Conservation (phyloP, 1,284 basidiomycete species). For the Leccinum pallidistipes region DNA sequence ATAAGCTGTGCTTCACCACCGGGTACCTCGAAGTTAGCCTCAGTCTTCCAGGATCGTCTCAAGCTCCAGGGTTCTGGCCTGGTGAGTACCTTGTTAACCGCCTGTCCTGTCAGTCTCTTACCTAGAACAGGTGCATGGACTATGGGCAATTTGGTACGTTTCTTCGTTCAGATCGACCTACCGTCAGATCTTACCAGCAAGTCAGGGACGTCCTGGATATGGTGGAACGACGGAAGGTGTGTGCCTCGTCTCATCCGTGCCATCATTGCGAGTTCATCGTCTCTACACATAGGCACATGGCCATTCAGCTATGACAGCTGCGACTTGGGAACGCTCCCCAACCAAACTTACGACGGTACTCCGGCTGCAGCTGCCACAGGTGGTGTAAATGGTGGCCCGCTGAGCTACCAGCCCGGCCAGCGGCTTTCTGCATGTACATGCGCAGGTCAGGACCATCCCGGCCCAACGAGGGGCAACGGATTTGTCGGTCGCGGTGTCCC, state of each 20-base stretch:
- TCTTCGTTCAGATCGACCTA: neutral
- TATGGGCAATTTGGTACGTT: slow-evolving; percentile 71
- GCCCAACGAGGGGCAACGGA: slow-evolving; percentile 51
- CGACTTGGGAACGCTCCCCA: slow-evolving; percentile 83
- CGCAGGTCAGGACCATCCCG: slow-evolving; percentile 78
- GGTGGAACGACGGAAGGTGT: slow-evolving; percentile 61
- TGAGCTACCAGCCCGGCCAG: slow-evolving; percentile 78
- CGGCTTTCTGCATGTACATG: slow-evolving; percentile 85
- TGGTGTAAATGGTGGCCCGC: slow-evolving; percentile 42
- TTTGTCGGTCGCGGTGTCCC: slow-evolving; percentile 81
- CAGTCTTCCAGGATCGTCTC: slow-evolving; percentile 75
- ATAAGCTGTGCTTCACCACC: slow-evolving; percentile 92
- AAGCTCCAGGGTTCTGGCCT: slow-evolving; percentile 77
- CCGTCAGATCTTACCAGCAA: slow-evolving; percentile 13
- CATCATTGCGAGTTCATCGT: neutral
- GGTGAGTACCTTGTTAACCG: slow-evolving; percentile 36
- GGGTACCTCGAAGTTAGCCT: slow-evolving; percentile 85
- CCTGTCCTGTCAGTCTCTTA: slow-evolving; percentile 12
- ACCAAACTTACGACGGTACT: slow-evolving; percentile 63
- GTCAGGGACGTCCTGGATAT: slow-evolving; percentile 73
- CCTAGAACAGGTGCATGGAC: slow-evolving; percentile 64
- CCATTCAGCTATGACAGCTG: slow-evolving; percentile 84
- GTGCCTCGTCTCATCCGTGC: slow-evolving; percentile 5
- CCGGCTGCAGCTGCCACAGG: slow-evolving; percentile 55
- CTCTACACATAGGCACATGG: slow-evolving; percentile 46